phyloP scores from a whole-genome alignment of 2,329 filamentous ascomycete genomes.

The Orbilia quercus region DNA sequence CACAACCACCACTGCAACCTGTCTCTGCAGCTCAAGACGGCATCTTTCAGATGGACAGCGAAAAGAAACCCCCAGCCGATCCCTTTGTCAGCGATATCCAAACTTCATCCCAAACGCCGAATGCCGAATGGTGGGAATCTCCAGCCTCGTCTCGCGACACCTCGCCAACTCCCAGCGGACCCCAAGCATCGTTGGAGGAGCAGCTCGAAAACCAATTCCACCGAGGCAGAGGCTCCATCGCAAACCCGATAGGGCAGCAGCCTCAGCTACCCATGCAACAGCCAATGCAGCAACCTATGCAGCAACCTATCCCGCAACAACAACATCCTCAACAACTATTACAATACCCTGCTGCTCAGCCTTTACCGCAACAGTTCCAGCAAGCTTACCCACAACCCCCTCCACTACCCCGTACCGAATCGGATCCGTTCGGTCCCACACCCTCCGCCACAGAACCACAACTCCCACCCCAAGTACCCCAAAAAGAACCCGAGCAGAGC shows the following conservation, averaged over 20 bases:
- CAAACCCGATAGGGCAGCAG: slow-evolving; percentile 11
- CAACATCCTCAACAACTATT: slow-evolving; percentile 9
- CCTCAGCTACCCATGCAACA: slow-evolving; percentile 5
- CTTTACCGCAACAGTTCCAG: background rate
- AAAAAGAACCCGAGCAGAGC: slow-evolving; percentile 25
- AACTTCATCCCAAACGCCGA: slow-evolving; percentile 2
- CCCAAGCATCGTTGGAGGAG: slow-evolving; percentile 33
- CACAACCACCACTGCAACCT: slow-evolving; percentile 32
- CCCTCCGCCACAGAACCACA: slow-evolving; percentile 11
- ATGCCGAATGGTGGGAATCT: slow-evolving; percentile 50
- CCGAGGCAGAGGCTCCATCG: slow-evolving; percentile 37
- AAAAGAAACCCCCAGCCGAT: slow-evolving; percentile 15
- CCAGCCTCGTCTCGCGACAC: slow-evolving; percentile 25
- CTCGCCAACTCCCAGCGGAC: slow-evolving; percentile 25
- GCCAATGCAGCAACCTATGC: slow-evolving; percentile 10
- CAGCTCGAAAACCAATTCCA: slow-evolving; percentile 53
- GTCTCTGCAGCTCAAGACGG: slow-evolving; percentile 38
- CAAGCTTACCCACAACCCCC: background rate
- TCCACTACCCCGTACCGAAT: slow-evolving; percentile 7
- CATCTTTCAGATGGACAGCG: slow-evolving; percentile 42
- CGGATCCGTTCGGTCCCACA: slow-evolving; percentile 27
- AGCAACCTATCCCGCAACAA: slow-evolving; percentile 17
- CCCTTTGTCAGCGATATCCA: slow-evolving; percentile 31
- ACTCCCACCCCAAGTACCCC: slow-evolving; percentile 26
- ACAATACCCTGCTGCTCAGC: slow-evolving; percentile 10